Percentiles rank a stretch among this genome's conserved stretches.
Conservation (phyloP, 73 alveolate genomes). For the Paraurostyla sp. region DNA sequence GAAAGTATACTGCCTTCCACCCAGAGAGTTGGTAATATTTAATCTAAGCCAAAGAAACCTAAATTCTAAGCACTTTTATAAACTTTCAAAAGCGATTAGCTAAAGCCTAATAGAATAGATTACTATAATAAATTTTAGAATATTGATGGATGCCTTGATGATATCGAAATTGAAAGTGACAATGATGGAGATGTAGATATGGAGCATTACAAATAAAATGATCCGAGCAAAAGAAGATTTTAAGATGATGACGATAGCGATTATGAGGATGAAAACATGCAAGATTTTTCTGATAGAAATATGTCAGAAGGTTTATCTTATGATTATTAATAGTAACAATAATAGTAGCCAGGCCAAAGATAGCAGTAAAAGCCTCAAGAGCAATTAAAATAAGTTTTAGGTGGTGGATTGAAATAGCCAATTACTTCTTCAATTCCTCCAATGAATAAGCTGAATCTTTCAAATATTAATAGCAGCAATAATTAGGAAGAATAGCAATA, state of each 20-base stretch:
- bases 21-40: too few relatives aligned
- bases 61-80: neutral
- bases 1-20: too few relatives aligned
- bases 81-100: neutral
- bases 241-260: neutral
- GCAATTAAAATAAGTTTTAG: conserved; percentile 14
- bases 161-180: neutral
- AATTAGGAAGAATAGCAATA: neutral
- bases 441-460: neutral
- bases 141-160: neutral
- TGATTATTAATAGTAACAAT: neutral
- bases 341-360: neutral
- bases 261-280: conserved; percentile 17
- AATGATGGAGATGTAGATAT: neutral
- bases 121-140: conserved; percentile 35
- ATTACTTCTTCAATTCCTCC: neutral
- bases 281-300: conserved; percentile 24
- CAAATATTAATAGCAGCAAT: neutral
- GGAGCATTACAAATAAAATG: neutral
- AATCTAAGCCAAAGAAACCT: neutral
- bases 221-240: neutral
- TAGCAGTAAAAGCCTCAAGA: conserved; percentile 9
- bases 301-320: neutral
- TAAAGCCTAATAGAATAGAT: neutral
- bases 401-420: conserved; percentile 32